Evolutionary conservation across 345 rosid species (phyloP).

Genomic region (Combretum micranthum): DNA sequence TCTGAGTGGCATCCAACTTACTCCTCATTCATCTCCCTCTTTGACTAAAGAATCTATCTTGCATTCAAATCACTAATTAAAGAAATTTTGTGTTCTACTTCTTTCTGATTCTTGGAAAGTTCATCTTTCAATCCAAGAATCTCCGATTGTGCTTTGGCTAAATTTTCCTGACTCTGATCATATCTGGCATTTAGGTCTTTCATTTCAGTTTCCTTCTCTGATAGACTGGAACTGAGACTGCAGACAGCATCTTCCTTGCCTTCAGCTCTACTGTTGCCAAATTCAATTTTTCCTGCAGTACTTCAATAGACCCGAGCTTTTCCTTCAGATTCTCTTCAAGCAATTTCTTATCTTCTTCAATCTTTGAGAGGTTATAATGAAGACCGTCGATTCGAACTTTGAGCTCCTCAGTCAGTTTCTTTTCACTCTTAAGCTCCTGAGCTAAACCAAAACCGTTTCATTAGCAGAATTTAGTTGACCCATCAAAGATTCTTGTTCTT

Average conservation of each 20-base stretch:
- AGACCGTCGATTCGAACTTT: conserved; percentile 44
- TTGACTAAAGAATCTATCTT: conserved; percentile 32
- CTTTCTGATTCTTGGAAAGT: conserved; percentile 30
- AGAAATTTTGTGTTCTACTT: conserved; percentile 45
- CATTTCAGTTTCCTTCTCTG: conserved; percentile 55
- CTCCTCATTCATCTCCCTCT: conserved; percentile 44
- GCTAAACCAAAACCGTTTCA: conserved; percentile 49
- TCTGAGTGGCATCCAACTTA: conserved; percentile 36
- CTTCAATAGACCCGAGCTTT: conserved; percentile 40
- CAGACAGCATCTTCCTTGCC: conserved; percentile 42
- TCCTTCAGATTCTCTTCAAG: conserved; percentile 52
- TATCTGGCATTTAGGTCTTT: conserved; percentile 33
- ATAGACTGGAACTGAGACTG: conserved; percentile 38
- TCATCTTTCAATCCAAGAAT: conserved; percentile 39
- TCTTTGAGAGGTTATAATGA: conserved; percentile 39
- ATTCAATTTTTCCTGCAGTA: conserved; percentile 45
- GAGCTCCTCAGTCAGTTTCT: conserved; percentile 43
- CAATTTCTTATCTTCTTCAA: conserved; percentile 45
- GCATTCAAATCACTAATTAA: conserved; percentile 46
- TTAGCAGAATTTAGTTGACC: conserved; percentile 62
- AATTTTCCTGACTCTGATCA: conserved; percentile 43
- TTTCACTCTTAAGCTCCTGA: conserved; percentile 64
- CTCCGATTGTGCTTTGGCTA: conserved; percentile 39
- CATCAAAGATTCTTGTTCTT: conserved; percentile 44
- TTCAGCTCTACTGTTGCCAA: conserved; percentile 55